These are phyloP conservation scores for Fusarium agapanthi DNA, from an alignment of 2,329 filamentous ascomycete genomes.

Conservation along the genomic window DNA sequence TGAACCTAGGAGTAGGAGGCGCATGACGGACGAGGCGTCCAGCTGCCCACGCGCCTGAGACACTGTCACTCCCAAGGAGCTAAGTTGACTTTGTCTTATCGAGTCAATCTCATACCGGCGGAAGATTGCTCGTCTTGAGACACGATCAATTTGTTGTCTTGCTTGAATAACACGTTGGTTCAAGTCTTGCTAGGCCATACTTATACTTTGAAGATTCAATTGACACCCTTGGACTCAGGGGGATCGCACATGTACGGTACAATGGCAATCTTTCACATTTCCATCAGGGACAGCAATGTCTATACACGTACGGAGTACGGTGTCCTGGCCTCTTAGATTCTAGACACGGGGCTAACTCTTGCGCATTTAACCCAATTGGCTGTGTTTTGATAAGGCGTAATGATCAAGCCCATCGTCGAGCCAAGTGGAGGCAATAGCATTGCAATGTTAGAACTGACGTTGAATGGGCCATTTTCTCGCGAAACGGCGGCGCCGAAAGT, in stretches of 20 bases:
- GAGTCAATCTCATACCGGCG: slow-evolving; percentile 6
- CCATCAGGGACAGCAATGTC: neutral
- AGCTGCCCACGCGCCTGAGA: slow-evolving; percentile 21
- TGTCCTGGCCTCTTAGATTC: neutral
- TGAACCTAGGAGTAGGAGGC: slow-evolving; percentile 11
- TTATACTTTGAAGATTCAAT: neutral
- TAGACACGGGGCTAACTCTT: slow-evolving; percentile 16
- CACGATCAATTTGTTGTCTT: slow-evolving; percentile 2
- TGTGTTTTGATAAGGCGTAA: slow-evolving; percentile 17
- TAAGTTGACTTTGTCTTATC: slow-evolving; percentile 8
- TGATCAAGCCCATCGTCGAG: slow-evolving; percentile 22
- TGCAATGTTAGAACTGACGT: slow-evolving; percentile 33
- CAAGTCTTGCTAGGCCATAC: neutral
- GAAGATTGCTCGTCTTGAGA: neutral
- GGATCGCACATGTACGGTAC: neutral
- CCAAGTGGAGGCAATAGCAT: slow-evolving; percentile 38
- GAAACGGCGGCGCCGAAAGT: slow-evolving; percentile 22
- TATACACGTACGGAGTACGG: neutral
- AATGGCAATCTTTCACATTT: neutral
- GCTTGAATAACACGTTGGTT: neutral
- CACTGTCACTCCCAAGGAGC: slow-evolving; percentile 26
- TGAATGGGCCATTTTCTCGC: slow-evolving; percentile 19
- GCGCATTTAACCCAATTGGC: slow-evolving; percentile 21
- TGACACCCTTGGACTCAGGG: neutral
- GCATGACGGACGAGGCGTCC: slow-evolving; percentile 34